Conservation (phyloP, 129 eudicot genomes). For the Artemisia argyi region DNA sequence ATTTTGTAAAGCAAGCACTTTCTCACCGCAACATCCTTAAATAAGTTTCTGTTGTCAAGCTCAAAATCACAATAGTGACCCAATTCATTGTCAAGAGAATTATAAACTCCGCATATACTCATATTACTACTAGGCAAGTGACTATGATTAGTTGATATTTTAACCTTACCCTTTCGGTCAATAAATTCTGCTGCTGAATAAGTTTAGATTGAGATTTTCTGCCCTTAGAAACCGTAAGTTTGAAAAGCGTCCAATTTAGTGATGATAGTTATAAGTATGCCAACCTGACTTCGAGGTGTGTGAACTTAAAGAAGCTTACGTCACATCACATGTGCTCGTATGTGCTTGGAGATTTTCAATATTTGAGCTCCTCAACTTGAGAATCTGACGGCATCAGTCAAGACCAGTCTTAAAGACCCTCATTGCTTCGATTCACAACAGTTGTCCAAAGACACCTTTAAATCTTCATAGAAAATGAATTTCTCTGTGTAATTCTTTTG, state of each 20-base stretch:
- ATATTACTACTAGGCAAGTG: not conserved
- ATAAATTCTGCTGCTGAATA: not conserved
- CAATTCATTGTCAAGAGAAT: not conserved
- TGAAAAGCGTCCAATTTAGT: not conserved
- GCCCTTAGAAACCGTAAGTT: not conserved
- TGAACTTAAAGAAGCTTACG: not conserved
- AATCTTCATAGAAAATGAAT: too few relatives aligned
- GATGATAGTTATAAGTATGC: not conserved
- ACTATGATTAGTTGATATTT: not conserved
- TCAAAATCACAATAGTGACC: not conserved
- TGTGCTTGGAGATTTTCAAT: not conserved
- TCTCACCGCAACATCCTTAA: not conserved
- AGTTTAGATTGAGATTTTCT: not conserved
- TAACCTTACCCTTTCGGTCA: not conserved
- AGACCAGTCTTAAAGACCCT: not conserved
- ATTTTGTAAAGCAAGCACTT: not conserved
- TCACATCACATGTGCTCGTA: not conserved
- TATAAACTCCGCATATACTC: not conserved
- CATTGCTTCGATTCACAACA: not conserved
- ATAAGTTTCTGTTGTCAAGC: not conserved
- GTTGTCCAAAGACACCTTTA: not conserved
- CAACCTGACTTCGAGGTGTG: not conserved
- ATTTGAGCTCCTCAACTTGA: not conserved
- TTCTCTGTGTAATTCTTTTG: not conserved
- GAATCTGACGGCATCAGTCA: not conserved